phyloP scores from a whole-genome alignment of 1,284 basidiomycete genomes.

The Ganoderma multipileum region DNA sequence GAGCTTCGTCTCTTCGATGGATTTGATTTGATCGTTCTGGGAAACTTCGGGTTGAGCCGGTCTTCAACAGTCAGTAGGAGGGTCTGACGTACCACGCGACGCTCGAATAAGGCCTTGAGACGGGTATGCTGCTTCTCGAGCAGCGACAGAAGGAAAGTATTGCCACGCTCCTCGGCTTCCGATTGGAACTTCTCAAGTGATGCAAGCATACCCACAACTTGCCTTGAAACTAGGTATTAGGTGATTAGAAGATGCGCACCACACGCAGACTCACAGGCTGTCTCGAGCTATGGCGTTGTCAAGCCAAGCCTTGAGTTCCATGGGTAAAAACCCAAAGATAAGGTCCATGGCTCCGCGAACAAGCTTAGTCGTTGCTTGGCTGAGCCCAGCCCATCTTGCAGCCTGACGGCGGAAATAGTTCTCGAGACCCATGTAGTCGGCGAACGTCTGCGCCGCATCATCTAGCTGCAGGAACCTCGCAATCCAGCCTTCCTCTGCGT shows the following conservation, averaged over 20 bases:
- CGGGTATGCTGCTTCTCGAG: slow-evolving; percentile 86
- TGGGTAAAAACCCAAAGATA: slow-evolving; percentile 92
- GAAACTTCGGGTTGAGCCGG: background rate
- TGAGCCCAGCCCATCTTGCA: slow-evolving; percentile 71
- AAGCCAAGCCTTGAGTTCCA: slow-evolving; percentile 86
- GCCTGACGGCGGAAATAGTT: slow-evolving; percentile 95
- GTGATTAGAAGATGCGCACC: background rate
- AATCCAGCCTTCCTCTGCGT: slow-evolving; percentile 89
- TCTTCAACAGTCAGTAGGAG: background rate
- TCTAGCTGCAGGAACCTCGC: slow-evolving; percentile 93
- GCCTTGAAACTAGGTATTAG: slow-evolving; percentile 54
- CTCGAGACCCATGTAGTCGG: slow-evolving; percentile 95
- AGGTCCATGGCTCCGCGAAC: slow-evolving; percentile 90
- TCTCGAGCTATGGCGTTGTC: slow-evolving; percentile 83
- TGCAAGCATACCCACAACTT: slow-evolving; percentile 86
- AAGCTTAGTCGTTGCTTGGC: slow-evolving; percentile 77
- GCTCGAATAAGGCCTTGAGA: slow-evolving; percentile 76
- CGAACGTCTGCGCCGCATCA: slow-evolving; percentile 89
- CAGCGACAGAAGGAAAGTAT: slow-evolving; percentile 75
- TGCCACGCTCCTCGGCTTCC: slow-evolving; percentile 83
- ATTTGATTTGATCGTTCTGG: slow-evolving; percentile 87
- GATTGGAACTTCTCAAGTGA: slow-evolving; percentile 81
- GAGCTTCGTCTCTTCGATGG: slow-evolving; percentile 91
- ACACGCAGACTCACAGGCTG: slow-evolving; percentile 64
- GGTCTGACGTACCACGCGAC: slow-evolving; percentile 71